These are phyloP conservation scores for Melaleuca quinquenervia DNA, from an alignment of 345 rosid species.

Conservation along the genomic window DNA sequence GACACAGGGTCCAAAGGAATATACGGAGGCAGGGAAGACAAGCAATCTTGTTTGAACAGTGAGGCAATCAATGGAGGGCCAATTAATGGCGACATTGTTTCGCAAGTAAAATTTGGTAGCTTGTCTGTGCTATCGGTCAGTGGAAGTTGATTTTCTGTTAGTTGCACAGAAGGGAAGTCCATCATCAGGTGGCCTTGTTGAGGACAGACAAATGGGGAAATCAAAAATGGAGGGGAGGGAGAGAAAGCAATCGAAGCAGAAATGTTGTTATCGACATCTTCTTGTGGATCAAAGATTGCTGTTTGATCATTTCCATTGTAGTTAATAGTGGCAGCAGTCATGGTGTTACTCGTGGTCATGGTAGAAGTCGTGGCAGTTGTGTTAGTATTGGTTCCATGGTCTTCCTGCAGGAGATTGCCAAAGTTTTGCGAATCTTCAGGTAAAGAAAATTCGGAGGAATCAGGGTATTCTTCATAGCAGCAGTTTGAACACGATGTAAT, in stretches of 20 bases:
- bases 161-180: constrained; percentile 40
- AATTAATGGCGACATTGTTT: constrained; percentile 15
- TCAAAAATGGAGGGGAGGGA: constrained; percentile 41
- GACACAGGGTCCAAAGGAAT: constrained; percentile 44
- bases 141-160: constrained; percentile 18
- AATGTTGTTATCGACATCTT: constrained; percentile 65
- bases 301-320: constrained; percentile 30
- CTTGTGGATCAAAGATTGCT: constrained; percentile 44
- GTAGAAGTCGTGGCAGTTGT: constrained; percentile 5
- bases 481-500: constrained; percentile 45
- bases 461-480: constrained; percentile 47
- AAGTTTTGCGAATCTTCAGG: constrained; percentile 14
- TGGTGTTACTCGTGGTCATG: constrained; percentile 6
- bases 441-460: constrained; percentile 15
- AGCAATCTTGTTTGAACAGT: constrained; percentile 59
- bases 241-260: constrained; percentile 81
- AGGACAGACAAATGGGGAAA: constrained; percentile 25
- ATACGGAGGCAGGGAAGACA: constrained; percentile 65
- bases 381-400: constrained; percentile 4
- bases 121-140: constrained; percentile 1
- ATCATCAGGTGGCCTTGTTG: constrained; percentile 35
- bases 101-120: constrained; percentile 13
- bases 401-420: constrained; percentile 16
- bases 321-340: not conserved
- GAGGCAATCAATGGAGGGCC: constrained; percentile 22